A percentile compares a stretch with the other conserved stretches of the same genome.
Evolutionary conservation across 2,329 filamentous ascomycete species (phyloP).

Genomic region (Beauveria pseudobassiana): DNA sequence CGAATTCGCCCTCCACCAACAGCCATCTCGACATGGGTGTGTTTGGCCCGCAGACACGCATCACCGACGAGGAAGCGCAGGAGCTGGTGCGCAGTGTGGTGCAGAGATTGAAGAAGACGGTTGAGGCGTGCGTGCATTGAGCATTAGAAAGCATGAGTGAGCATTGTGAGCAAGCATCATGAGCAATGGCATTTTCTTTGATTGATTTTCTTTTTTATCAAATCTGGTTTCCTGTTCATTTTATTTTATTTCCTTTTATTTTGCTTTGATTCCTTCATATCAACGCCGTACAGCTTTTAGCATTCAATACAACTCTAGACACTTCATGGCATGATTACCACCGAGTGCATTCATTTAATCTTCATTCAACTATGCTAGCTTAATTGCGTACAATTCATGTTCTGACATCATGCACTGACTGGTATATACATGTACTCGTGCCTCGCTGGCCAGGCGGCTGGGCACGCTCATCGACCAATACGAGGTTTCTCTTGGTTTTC

Average conservation of each 20-base stretch:
- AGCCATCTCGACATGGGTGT: constrained; percentile 31
- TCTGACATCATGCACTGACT: neutral
- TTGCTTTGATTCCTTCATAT: neutral
- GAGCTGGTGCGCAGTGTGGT: constrained; percentile 21
- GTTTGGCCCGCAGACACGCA: constrained; percentile 27
- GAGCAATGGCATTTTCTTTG: neutral
- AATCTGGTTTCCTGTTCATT: neutral
- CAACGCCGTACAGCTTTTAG: no score
- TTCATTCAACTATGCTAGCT: neutral
- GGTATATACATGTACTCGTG: neutral
- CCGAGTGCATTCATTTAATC: neutral
- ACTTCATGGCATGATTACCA: no score
- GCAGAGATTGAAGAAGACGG: constrained; percentile 13
- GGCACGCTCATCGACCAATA: neutral
- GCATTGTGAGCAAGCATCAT: constrained; percentile 1
- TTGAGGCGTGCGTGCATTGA: neutral
- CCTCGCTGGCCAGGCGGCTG: neutral
- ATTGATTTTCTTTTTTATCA: neutral
- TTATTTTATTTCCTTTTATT: neutral
- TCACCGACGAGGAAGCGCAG: constrained; percentile 21
- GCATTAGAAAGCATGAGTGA: neutral
- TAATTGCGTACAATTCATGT: neutral
- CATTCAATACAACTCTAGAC: no score
- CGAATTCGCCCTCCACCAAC: constrained; percentile 28
- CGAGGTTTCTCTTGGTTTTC: neutral